Percentiles rank a stretch among this genome's conserved stretches.
These are phyloP conservation scores for Monosporascus sp. DNA, from an alignment of 2,329 filamentous ascomycete genomes.

Conservation along the genomic window DNA sequence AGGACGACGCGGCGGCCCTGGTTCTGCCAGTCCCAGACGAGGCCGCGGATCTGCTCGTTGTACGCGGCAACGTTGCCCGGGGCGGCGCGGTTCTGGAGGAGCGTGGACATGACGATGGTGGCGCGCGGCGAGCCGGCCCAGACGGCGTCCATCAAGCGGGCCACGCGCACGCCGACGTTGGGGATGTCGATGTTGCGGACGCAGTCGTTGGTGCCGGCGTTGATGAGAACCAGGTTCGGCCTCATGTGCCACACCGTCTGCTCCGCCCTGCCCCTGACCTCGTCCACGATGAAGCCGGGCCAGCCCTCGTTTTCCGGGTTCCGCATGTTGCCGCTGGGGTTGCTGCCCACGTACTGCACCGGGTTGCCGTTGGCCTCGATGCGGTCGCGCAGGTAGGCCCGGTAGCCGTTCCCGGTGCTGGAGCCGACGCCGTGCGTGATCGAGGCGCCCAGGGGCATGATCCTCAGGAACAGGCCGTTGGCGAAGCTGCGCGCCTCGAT, in stretches of 20 bases:
- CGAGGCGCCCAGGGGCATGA: conserved; percentile 22
- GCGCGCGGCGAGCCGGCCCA: conserved; percentile 13
- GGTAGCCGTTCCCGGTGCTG: conserved; percentile 15
- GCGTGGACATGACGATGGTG: conserved; percentile 20
- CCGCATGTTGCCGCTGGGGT: conserved; percentile 17
- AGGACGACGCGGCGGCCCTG: conserved; percentile 9
- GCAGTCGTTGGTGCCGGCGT: conserved; percentile 26
- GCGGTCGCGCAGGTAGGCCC: conserved; percentile 22
- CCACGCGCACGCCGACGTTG: conserved; percentile 13
- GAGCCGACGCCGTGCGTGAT: conserved; percentile 18
- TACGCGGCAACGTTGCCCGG: conserved; percentile 12
- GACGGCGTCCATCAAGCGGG: conserved; percentile 17
- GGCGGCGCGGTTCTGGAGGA: conserved; percentile 18
- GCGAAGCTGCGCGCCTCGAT: conserved; percentile 1
- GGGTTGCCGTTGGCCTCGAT: conserved; percentile 15
- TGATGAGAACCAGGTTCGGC: conserved; percentile 23
- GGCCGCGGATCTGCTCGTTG: conserved; percentile 16
- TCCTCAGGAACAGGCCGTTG: conserved; percentile 14
- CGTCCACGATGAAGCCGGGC: conserved; percentile 18
- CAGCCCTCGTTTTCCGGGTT: conserved; percentile 24
- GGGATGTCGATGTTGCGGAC: conserved; percentile 15
- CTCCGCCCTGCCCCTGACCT: conserved; percentile 16
- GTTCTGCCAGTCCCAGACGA: conserved; percentile 6
- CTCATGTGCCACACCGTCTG: conserved; percentile 11
- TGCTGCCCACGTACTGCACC: conserved; percentile 24